Evolutionary conservation across 1,284 basidiomycete genomes (phyloP).

Genomic region (Moniliophthora roreri): DNA sequence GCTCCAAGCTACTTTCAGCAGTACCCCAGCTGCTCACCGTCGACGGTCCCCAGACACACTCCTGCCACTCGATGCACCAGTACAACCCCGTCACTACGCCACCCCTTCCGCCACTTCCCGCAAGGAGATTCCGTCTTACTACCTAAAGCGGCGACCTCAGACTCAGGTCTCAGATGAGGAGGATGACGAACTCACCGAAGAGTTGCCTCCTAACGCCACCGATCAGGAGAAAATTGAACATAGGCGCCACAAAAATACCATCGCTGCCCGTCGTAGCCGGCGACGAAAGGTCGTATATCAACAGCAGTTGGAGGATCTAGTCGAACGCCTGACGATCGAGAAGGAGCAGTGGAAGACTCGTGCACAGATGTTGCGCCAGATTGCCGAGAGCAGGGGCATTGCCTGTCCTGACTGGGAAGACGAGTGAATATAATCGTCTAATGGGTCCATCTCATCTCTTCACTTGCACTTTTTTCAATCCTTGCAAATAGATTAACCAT

Average conservation of each 20-base stretch:
- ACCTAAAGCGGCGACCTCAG: conserved; percentile 23
- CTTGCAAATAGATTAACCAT: too few species aligned
- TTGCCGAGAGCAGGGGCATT: not conserved
- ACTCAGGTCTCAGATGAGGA: conserved; percentile 50
- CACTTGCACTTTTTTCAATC: too few species aligned
- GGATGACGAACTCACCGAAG: conserved; percentile 42
- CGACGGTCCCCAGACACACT: conserved; percentile 14
- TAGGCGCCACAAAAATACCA: conserved; percentile 64
- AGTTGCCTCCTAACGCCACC: conserved; percentile 30
- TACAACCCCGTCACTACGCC: conserved; percentile 44
- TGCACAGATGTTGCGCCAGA: not conserved
- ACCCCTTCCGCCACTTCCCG: conserved; percentile 45
- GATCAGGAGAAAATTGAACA: conserved; percentile 56
- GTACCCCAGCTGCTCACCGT: not conserved
- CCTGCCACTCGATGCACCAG: conserved; percentile 39
- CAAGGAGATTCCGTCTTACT: conserved; percentile 42
- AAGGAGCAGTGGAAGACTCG: conserved; percentile 46
- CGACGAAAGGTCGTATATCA: conserved; percentile 66
- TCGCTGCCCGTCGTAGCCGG: conserved; percentile 62
- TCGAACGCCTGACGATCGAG: conserved; percentile 43
- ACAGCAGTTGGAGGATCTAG: conserved; percentile 45
- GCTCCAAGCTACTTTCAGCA: not conserved
- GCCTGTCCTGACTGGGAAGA: conserved; percentile 18
- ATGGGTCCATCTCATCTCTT: too few species aligned
- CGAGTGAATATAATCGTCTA: conserved; percentile 15